These are phyloP conservation scores for Salix purpurea DNA, from an alignment of 345 rosid species.

Conservation along the genomic window DNA sequence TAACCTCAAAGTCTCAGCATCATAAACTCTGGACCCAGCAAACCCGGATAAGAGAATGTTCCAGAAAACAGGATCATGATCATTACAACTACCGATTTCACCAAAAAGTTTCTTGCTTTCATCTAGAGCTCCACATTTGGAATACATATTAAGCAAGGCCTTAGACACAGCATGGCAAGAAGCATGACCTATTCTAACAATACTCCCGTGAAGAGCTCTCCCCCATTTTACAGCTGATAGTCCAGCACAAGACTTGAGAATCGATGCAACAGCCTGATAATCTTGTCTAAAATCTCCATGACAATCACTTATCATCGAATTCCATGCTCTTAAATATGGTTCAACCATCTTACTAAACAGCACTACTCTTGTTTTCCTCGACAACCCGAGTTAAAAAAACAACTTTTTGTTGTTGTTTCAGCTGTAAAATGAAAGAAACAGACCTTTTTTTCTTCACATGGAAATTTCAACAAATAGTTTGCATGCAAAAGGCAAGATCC, in stretches of 20 bases:
- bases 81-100: constrained; percentile 31
- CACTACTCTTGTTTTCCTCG: background rate
- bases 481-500: too few relatives aligned
- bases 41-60: constrained; percentile 72
- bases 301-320: constrained; percentile 19
- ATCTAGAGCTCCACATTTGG: constrained; percentile 51
- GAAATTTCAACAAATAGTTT: too few relatives aligned
- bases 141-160: constrained; percentile 73
- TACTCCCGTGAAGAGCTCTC: constrained; percentile 44
- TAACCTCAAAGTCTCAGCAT: constrained; percentile 44
- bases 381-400: background rate
- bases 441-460: background rate
- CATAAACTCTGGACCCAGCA: constrained; percentile 40
- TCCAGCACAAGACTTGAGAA: constrained; percentile 59
- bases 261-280: constrained; percentile 43
- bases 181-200: constrained; percentile 47
- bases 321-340: constrained; percentile 15
- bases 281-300: constrained; percentile 26
- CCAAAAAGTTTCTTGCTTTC: constrained; percentile 56
- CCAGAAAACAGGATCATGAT: constrained; percentile 65
- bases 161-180: constrained; percentile 53
- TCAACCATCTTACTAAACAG: constrained; percentile 48
- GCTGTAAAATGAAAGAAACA: background rate
- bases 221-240: constrained; percentile 42
- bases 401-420: background rate